Evolutionary conservation across 2,329 filamentous ascomycete species (phyloP).

Genomic region (Colletotrichum paranaense): DNA sequence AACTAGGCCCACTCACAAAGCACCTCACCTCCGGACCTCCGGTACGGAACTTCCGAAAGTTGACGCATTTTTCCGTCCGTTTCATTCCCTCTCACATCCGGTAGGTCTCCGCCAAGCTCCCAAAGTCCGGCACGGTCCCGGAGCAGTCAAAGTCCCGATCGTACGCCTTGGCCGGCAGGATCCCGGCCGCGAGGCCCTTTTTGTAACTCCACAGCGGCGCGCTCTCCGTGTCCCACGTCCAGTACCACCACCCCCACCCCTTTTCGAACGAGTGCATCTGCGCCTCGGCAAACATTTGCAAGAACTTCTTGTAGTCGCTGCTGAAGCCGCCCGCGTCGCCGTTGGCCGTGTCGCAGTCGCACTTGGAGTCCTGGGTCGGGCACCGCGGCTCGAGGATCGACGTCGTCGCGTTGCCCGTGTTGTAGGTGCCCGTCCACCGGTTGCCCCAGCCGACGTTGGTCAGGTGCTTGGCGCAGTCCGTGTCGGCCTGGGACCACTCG

Average conservation of each 20-base stretch:
- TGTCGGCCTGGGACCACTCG: conserved; percentile 98
- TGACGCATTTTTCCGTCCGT: background rate
- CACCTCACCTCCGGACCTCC: background rate
- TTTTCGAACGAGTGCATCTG: conserved; percentile 96
- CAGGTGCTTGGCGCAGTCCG: conserved; percentile 87
- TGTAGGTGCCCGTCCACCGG: conserved; percentile 90
- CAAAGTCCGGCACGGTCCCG: conserved; percentile 65
- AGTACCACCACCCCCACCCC: conserved; percentile 98
- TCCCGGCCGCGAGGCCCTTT: conserved; percentile 79
- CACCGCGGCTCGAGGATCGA: conserved; percentile 79
- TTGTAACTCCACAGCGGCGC: conserved; percentile 94
- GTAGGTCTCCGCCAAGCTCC: conserved; percentile 63
- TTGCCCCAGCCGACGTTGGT: conserved; percentile 92
- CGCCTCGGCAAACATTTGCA: conserved; percentile 91
- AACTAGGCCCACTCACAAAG: background rate
- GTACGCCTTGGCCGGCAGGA: conserved; percentile 82
- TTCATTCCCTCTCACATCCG: conserved; percentile 30
- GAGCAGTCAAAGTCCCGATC: conserved; percentile 77
- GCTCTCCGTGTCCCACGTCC: conserved; percentile 95
- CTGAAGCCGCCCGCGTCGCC: conserved; percentile 76
- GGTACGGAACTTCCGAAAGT: background rate
- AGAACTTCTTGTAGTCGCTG: conserved; percentile 82
- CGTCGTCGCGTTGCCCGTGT: conserved; percentile 71
- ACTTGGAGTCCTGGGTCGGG: conserved; percentile 72
- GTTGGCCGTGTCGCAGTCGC: conserved; percentile 82